Base-by-base conservation (phyloP, 2,329 filamentous ascomycete genomes). In the Hymenoscyphus occultus region DNA sequence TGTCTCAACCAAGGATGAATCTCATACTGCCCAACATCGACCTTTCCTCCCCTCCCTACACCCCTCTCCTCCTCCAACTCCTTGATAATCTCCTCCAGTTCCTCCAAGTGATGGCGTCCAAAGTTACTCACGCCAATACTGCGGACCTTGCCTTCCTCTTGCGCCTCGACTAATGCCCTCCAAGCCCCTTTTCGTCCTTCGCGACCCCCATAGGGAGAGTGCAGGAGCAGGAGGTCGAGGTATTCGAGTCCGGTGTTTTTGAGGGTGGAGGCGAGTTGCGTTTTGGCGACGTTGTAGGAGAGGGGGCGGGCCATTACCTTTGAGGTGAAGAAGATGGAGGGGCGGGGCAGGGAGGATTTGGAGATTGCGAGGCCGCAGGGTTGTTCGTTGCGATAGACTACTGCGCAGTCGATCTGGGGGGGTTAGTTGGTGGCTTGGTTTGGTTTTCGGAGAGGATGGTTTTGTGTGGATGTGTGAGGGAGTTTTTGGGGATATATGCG, bases 21-120 rank as follows among this genome's bases (percentile, higher is more conserved):
- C 78, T 97, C 93, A 78, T 90, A 92, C 78, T 97, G 93, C 51
- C 92, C 93, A 45, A 97, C 90, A 67, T 88, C 90, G 73, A 97
- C 84, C 51, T 91, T 80, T 31, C 91, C 91, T 56, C 86, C 87
- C 70, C 86, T 88, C 10, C 87, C 88, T 64, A 80, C 78, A 1
- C 85, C 86, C 57, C 84, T 82, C 64, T 86, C 85, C 19, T 75
- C 74, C 72, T 90, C 88, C 0, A 88, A 83, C 75, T 88, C 84
- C 62, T 78, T 79, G 65, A 86, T 87, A 75, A 87, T 82, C 63
- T 73, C 74, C 75, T 86, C 83, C 39, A 89, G 78, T 75, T 89
- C 85, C 58, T 86, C 79, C 2, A 89, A 78, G 70, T 89, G 86
- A 67, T 86, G 82, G 14, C 88, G 80, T 59, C 86, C 86, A 72